Evolutionary conservation across 73 alveolate species (phyloP).

Genomic region (Paramecium caudatum): DNA sequence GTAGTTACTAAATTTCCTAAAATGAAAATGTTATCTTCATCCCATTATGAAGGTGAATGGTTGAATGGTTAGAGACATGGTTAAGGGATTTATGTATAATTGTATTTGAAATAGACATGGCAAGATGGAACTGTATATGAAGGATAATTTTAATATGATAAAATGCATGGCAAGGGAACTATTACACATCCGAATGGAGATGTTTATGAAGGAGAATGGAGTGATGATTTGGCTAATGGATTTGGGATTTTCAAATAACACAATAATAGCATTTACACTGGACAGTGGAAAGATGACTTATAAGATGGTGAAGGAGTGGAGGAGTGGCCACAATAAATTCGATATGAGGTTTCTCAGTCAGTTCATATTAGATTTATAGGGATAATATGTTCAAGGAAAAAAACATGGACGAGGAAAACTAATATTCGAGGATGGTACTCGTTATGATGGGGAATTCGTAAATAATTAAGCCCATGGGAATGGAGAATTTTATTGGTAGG

Average conservation of each 20-base stretch:
- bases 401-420: slow-evolving; percentile 82
- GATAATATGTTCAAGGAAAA: slow-evolving; percentile 78
- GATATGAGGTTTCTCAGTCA: slow-evolving; percentile 33
- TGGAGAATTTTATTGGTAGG: slow-evolving; percentile 71
- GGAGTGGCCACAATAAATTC: slow-evolving; percentile 72
- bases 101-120: slow-evolving; percentile 29
- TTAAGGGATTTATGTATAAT: slow-evolving; percentile 40
- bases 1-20: not conserved
- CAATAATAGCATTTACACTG: slow-evolving; percentile 81
- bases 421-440: slow-evolving; percentile 76
- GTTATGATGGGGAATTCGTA: slow-evolving; percentile 69
- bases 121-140: slow-evolving; percentile 73
- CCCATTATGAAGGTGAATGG: slow-evolving; percentile 55
- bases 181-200: slow-evolving; percentile 79
- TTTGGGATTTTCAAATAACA: slow-evolving; percentile 79
- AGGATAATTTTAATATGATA: slow-evolving; percentile 79
- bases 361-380: slow-evolving; percentile 62
- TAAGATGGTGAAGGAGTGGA: slow-evolving; percentile 71
- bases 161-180: slow-evolving; percentile 84
- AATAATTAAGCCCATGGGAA: slow-evolving; percentile 68
- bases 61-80: slow-evolving; percentile 67
- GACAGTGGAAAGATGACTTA: slow-evolving; percentile 54
- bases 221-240: slow-evolving; percentile 81
- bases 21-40: not conserved
- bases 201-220: slow-evolving; percentile 86